phyloP scores from a whole-genome alignment of 2,329 filamentous ascomycete species.

The Paraconiothyrium brasiliense region DNA sequence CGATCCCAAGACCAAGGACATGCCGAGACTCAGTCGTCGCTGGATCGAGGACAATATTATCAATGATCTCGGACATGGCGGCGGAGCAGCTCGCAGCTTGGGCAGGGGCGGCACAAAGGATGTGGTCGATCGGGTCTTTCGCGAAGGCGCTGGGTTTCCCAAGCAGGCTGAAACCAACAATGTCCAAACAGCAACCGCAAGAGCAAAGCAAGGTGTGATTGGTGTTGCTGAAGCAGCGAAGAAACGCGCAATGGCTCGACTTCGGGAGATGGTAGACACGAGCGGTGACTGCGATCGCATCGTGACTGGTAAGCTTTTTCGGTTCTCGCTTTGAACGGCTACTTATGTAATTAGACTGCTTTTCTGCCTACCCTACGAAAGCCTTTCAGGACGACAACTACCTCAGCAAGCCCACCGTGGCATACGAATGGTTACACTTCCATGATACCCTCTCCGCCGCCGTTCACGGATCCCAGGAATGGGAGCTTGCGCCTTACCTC shows the following conservation, averaged over 20 bases:
- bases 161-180: conserved; percentile 62
- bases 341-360: conserved; percentile 68
- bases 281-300: conserved; percentile 82
- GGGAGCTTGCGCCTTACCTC: conserved; percentile 89
- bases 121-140: conserved; percentile 80
- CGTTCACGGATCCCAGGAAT: conserved; percentile 86
- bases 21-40: conserved; percentile 70
- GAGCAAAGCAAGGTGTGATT: conserved; percentile 57
- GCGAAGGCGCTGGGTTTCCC: conserved; percentile 80
- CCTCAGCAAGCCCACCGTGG: conserved; percentile 84
- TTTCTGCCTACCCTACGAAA: conserved; percentile 83
- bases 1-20: conserved; percentile 47
- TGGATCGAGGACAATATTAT: conserved; percentile 81
- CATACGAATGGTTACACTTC: conserved; percentile 96
- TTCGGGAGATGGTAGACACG: conserved; percentile 80
- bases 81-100: conserved; percentile 74
- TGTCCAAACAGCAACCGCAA: conserved; percentile 64
- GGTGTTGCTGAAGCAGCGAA: conserved; percentile 78
- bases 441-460: conserved; percentile 83
- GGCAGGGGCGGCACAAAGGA: conserved; percentile 78
- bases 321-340: background rate
- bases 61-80: conserved; percentile 73
- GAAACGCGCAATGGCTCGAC: conserved; percentile 74
- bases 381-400: conserved; percentile 93
- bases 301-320: conserved; percentile 61